These are phyloP conservation scores for Xylaria cubensis DNA, from an alignment of 495 filamentous ascomycete genomes.

Conservation along the genomic window DNA sequence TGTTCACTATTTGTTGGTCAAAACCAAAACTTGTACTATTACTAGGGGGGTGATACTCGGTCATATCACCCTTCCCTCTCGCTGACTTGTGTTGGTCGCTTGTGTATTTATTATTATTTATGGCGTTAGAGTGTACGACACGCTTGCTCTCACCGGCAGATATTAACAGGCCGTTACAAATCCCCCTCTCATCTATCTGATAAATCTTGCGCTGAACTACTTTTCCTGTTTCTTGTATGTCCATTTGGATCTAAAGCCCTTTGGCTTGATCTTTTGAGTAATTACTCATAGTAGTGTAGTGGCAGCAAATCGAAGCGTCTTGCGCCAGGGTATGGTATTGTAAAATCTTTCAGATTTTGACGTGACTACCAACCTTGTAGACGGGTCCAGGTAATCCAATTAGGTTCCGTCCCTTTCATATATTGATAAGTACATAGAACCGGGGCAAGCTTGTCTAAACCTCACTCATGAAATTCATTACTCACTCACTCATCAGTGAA, in stretches of 20 bases:
- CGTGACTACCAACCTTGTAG: too few species aligned
- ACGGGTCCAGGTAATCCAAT: too few species aligned
- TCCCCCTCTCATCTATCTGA: constrained; percentile 6
- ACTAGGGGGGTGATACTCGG: not conserved
- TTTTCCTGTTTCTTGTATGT: not conserved
- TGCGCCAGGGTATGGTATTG: not conserved
- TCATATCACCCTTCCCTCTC: not conserved
- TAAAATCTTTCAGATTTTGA: not conserved
- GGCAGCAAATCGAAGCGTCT: not conserved
- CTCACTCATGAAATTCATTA: too few species aligned
- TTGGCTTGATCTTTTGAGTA: not conserved
- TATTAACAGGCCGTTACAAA: not conserved
- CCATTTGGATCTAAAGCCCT: not conserved
- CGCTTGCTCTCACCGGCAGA: not conserved
- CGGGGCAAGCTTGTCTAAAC: too few species aligned
- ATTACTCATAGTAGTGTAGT: not conserved
- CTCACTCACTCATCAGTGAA: too few species aligned
- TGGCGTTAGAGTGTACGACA: constrained; percentile 1
- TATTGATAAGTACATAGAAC: too few species aligned
- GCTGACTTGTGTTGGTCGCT: not conserved
- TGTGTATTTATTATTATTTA: not conserved
- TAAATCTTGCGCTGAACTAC: not conserved
- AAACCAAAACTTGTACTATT: constrained; percentile 17
- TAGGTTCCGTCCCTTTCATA: too few species aligned
- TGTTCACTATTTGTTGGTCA: constrained; percentile 1